phyloP scores from a whole-genome alignment of 495 filamentous ascomycete genomes.

The Pseudevernia furfuracea region DNA sequence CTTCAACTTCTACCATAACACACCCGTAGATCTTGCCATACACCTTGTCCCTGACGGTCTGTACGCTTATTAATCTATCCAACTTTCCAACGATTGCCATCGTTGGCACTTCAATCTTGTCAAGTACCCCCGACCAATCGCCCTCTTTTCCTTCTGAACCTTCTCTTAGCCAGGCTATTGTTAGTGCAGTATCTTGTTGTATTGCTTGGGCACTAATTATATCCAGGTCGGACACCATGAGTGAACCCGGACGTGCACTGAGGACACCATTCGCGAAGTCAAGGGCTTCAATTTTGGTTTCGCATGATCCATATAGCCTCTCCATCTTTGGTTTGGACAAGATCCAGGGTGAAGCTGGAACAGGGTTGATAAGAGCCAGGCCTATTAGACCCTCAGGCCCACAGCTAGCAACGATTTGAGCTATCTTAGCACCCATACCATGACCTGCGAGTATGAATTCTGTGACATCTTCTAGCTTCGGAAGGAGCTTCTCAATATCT shows the following conservation, averaged over 20 bases:
- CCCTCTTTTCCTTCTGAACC: background rate
- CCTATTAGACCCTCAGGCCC: background rate
- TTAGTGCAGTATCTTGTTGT: background rate
- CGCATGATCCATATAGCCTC: background rate
- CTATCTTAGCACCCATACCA: background rate
- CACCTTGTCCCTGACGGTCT: background rate
- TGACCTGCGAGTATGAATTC: background rate
- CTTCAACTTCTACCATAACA: background rate
- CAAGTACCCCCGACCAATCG: background rate
- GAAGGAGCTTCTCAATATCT: background rate
- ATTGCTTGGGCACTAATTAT: background rate
- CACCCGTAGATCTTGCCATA: background rate
- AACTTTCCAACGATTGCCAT: background rate
- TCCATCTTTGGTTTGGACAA: background rate
- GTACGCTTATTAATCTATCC: background rate
- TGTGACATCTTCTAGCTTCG: background rate
- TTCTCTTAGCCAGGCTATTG: background rate
- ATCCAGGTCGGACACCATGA: background rate
- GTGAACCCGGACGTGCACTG: background rate
- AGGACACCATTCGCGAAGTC: background rate
- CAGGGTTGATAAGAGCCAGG: slow-evolving; percentile 3
- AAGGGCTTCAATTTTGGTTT: background rate
- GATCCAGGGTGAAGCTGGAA: background rate
- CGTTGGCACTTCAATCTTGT: background rate
- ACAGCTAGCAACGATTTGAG: background rate